Evolutionary conservation across 371 early-diverging fungal species (phyloP).

Genomic region (Choanephora cucurbitarum): DNA sequence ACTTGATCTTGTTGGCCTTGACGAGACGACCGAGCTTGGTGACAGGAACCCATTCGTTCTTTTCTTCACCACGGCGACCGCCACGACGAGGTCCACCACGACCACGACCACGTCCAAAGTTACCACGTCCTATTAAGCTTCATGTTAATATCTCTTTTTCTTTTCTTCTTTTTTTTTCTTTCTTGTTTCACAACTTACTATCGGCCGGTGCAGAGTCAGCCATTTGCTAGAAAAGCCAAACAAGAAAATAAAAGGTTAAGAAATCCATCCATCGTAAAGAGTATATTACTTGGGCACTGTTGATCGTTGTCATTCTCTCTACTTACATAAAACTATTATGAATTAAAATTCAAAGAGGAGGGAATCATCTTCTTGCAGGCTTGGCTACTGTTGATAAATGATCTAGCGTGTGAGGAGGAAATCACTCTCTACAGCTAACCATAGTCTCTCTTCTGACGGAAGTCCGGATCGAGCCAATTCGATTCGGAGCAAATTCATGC

Average conservation of each 20-base stretch:
- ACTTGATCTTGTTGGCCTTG: constrained; percentile 88
- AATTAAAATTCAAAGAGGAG: constrained; percentile 16
- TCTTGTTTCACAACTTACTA: constrained; percentile 40
- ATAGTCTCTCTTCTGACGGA: not conserved
- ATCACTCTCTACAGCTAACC: not conserved
- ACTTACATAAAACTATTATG: constrained; percentile 18
- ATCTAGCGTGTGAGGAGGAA: no score
- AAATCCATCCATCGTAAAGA: not conserved
- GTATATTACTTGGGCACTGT: not conserved
- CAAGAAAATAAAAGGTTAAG: no score
- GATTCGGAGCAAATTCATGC: not conserved
- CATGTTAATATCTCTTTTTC: not conserved
- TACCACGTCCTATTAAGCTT: constrained; percentile 55
- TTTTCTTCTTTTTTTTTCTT: no score
- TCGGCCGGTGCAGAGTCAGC: constrained; percentile 65
- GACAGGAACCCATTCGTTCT: constrained; percentile 91
- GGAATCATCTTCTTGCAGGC: constrained; percentile 3
- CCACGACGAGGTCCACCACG: constrained; percentile 76
- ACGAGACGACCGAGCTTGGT: constrained; percentile 98
- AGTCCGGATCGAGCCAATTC: not conserved
- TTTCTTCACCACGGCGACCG: constrained; percentile 82
- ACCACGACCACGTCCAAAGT: constrained; percentile 83
- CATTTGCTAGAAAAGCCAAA: constrained; percentile 39
- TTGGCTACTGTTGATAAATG: not conserved
- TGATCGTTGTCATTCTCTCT: not conserved